Conservation (phyloP, 805 yeast species). For the Sugiyamaella marilandica region DNA sequence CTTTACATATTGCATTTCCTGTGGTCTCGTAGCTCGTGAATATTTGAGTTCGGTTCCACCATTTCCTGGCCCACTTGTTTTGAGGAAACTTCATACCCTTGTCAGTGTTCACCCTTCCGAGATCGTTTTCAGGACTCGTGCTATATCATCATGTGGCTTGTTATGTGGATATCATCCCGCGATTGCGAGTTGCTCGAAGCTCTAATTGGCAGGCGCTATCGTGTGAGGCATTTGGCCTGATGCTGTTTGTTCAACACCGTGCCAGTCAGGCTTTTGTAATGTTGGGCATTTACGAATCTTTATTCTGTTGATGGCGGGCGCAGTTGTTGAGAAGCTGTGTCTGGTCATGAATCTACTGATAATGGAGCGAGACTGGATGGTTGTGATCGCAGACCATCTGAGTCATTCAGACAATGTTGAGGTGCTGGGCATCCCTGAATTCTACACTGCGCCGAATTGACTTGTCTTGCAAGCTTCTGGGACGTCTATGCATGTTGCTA, state of each 20-base stretch:
- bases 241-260: constrained; percentile 12
- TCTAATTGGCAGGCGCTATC: constrained; percentile 33
- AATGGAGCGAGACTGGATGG: constrained; percentile 41
- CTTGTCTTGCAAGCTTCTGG: constrained; percentile 35
- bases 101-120: constrained; percentile 34
- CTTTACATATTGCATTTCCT: constrained; percentile 34
- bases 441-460: constrained; percentile 38
- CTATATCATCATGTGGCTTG: constrained; percentile 30
- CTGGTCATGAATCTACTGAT: constrained; percentile 36
- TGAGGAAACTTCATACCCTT: constrained; percentile 35
- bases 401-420: not conserved
- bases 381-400: constrained; percentile 31
- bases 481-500: constrained; percentile 36
- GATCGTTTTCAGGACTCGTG: constrained; percentile 30
- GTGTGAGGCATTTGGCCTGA: constrained; percentile 22
- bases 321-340: constrained; percentile 34
- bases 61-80: constrained; percentile 34
- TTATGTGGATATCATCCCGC: constrained; percentile 28
- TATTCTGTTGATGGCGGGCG: constrained; percentile 29
- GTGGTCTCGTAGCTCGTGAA: constrained; percentile 39
- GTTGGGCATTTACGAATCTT: constrained; percentile 1
- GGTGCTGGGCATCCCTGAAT: constrained; percentile 29
- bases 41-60: constrained; percentile 38
- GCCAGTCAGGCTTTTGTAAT: not conserved
- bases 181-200: constrained; percentile 32